Evolutionary conservation across 2,329 filamentous ascomycete species (phyloP).

Genomic region (Pyrenophora tritici-repentis): DNA sequence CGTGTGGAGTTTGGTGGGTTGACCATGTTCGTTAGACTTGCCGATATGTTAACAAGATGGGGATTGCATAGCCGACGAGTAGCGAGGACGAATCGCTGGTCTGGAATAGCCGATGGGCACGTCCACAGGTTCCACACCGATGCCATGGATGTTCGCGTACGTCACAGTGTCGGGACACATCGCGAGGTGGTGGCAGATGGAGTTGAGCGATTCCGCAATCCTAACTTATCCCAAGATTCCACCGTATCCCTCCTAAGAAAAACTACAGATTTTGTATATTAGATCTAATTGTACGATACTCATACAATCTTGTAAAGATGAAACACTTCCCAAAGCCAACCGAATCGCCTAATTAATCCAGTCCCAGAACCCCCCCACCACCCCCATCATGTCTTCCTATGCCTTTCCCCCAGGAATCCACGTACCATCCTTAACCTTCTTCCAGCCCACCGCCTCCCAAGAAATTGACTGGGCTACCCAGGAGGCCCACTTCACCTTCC

Average conservation of each 20-base stretch:
- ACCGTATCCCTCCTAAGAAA: no score
- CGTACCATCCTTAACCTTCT: constrained; percentile 63
- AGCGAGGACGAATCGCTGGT: constrained; percentile 14
- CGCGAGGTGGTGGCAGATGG: constrained; percentile 18
- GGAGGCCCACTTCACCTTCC: constrained; percentile 58
- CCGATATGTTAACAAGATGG: constrained; percentile 5
- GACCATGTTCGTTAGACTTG: constrained; percentile 4
- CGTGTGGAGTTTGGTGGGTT: constrained; percentile 17
- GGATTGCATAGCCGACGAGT: not conserved
- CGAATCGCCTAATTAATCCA: constrained; percentile 25
- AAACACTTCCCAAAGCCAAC: not conserved
- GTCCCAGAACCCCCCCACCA: constrained; percentile 37
- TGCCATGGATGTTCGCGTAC: constrained; percentile 4
- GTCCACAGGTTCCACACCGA: constrained; percentile 3
- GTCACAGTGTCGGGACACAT: constrained; percentile 26
- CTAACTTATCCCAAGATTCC: no score
- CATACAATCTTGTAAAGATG: no score
- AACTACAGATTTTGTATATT: no score
- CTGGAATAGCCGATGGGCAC: not conserved
- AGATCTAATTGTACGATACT: no score
- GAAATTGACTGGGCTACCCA: constrained; percentile 63
- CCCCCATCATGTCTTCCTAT: constrained; percentile 33
- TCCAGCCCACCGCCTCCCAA: constrained; percentile 54
- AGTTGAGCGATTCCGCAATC: constrained; percentile 18
- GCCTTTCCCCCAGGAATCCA: constrained; percentile 59